Percentiles rank a stretch among this genome's conserved stretches.
Evolutionary conservation across 1,284 basidiomycete species (phyloP).

Genomic region (Veloboletus limbatus): DNA sequence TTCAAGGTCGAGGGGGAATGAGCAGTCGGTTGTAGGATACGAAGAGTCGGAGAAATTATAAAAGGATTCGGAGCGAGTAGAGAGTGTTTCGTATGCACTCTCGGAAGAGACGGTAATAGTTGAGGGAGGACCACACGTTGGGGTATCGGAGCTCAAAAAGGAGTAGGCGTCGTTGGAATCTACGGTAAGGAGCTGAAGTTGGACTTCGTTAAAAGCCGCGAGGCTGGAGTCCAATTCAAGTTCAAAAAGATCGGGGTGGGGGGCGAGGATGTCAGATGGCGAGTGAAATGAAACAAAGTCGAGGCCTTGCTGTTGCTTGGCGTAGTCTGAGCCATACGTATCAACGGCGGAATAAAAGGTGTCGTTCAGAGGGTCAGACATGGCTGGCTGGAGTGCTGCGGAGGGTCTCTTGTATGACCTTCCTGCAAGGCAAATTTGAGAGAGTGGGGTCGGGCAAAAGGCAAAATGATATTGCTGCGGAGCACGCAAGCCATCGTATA

Average conservation of each 20-base stretch:
- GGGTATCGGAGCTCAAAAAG: conserved; percentile 59
- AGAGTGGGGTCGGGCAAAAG: conserved; percentile 8
- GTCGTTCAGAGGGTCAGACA: conserved; percentile 33
- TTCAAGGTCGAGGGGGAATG: conserved; percentile 59
- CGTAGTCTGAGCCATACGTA: conserved; percentile 38
- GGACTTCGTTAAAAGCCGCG: conserved; percentile 56
- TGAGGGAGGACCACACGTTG: conserved; percentile 68
- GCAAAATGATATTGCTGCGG: conserved; percentile 27
- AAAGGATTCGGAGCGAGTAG: conserved; percentile 63
- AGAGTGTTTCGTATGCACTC: conserved; percentile 67
- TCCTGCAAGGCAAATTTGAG: conserved; percentile 8
- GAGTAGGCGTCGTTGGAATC: conserved; percentile 62
- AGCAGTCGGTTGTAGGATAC: conserved; percentile 50
- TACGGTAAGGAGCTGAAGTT: conserved; percentile 60
- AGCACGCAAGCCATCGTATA: conserved; percentile 35
- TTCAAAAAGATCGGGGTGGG: conserved; percentile 77
- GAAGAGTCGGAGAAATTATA: conserved; percentile 58
- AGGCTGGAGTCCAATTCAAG: conserved; percentile 72
- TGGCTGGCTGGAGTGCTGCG: conserved; percentile 29
- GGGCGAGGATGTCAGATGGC: conserved; percentile 63
- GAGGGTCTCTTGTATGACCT: conserved; percentile 18
- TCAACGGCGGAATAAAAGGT: conserved; percentile 34
- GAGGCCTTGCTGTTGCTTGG: conserved; percentile 43
- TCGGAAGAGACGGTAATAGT: conserved; percentile 76
- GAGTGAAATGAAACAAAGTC: conserved; percentile 69